These are phyloP conservation scores for Ascochyta clinopodiicola DNA, from an alignment of 2,329 filamentous ascomycete species.

Conservation along the genomic window DNA sequence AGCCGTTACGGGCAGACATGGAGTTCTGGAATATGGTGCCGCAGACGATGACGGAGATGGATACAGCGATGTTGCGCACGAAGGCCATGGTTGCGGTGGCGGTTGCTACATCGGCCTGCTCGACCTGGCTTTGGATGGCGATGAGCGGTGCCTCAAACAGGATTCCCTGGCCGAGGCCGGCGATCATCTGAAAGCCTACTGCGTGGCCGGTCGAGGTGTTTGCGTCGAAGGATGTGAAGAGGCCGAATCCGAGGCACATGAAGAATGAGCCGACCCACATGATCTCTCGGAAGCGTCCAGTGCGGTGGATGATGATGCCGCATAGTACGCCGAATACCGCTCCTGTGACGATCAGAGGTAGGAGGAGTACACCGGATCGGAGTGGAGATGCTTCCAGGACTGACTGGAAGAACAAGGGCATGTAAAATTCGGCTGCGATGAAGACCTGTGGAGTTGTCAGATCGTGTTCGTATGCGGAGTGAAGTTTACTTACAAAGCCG, in stretches of 20 bases:
- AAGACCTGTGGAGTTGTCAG: conserved; percentile 28
- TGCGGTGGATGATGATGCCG: conserved; percentile 57
- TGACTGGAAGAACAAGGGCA: conserved; percentile 76
- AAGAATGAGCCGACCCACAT: conserved; percentile 45
- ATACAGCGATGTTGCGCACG: conserved; percentile 52
- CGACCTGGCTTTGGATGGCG: conserved; percentile 61
- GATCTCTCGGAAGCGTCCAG: conserved; percentile 50
- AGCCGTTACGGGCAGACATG: conserved; percentile 63
- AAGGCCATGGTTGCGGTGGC: conserved; percentile 62
- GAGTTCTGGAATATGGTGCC: conserved; percentile 62
- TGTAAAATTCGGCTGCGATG: conserved; percentile 70
- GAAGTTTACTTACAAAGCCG: conserved; percentile 50
- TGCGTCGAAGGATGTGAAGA: conserved; percentile 43
- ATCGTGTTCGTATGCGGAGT: background rate
- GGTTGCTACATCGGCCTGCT: conserved; percentile 57
- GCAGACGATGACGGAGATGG: conserved; percentile 58
- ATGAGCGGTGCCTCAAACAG: conserved; percentile 64
- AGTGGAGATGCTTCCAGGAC: conserved; percentile 67
- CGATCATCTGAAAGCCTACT: conserved; percentile 58
- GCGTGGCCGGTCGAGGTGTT: conserved; percentile 43
- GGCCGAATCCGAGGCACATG: conserved; percentile 44
- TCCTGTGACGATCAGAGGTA: conserved; percentile 62
- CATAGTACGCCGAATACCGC: conserved; percentile 54
- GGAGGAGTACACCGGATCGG: conserved; percentile 65
- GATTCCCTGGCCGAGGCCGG: conserved; percentile 59